Conservation (phyloP, 2,329 filamentous ascomycete genomes). For the Elsinoe batatas region DNA sequence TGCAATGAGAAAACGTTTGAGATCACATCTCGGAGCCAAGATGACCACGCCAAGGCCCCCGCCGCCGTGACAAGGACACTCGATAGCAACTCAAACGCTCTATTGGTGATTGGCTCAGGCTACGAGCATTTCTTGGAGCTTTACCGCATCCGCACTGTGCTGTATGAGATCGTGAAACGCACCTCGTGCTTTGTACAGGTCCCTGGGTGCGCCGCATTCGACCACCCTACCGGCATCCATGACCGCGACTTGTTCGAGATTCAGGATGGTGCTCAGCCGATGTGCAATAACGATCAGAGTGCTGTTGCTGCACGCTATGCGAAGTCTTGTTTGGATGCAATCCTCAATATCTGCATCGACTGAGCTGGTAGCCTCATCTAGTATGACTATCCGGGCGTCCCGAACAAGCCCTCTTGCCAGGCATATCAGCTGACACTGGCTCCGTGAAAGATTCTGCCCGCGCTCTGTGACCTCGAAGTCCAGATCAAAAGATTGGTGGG, state of each 20-base stretch:
- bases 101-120: background rate
- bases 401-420: conserved; percentile 51
- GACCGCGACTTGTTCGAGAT: conserved; percentile 44
- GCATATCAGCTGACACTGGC: conserved; percentile 55
- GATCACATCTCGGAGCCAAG: too few relatives aligned
- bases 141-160: background rate
- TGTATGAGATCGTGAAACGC: background rate
- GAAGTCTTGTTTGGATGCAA: conserved; percentile 24
- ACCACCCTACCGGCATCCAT: conserved; percentile 41
- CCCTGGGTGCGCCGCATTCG: conserved; percentile 27
- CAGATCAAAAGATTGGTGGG: conserved; percentile 38
- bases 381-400: conserved; percentile 39
- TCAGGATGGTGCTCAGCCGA: conserved; percentile 45
- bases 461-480: conserved; percentile 48
- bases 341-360: conserved; percentile 21
- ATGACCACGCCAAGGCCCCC: too few relatives aligned
- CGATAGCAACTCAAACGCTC: too few relatives aligned
- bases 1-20: too few relatives aligned
- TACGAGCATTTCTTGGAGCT: background rate
- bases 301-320: conserved; percentile 42
- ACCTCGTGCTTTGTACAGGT: conserved; percentile 17
- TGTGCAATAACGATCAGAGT: conserved; percentile 53
- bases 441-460: conserved; percentile 53
- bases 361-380: conserved; percentile 35
- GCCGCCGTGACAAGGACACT: too few relatives aligned